Conservation (phyloP, 2,329 filamentous ascomycete genomes). For the Fusarium phyllophilum region DNA sequence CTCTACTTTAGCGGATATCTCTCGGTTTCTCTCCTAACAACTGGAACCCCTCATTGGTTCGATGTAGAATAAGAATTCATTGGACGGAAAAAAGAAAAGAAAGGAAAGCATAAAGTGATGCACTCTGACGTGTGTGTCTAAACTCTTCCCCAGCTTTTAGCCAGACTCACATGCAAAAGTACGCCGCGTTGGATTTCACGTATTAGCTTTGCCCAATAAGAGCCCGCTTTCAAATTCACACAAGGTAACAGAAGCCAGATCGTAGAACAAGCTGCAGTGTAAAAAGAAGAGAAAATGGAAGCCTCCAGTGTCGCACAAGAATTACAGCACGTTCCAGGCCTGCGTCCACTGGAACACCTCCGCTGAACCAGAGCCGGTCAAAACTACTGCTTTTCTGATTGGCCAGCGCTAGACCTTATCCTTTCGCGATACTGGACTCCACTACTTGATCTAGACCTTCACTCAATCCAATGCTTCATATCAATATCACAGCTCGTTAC, state of each 20-base stretch:
- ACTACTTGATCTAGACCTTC: conserved; percentile 25
- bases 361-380: neutral
- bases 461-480: neutral
- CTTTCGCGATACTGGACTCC: conserved; percentile 5
- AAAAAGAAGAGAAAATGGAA: neutral
- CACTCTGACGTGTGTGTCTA: conserved; percentile 19
- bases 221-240: conserved; percentile 2
- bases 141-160: neutral
- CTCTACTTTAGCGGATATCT: neutral
- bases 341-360: neutral
- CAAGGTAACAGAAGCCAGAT: conserved; percentile 1
- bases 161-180: conserved; percentile 28
- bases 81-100: conserved; percentile 6
- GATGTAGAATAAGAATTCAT: neutral
- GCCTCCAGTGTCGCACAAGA: conserved; percentile 1
- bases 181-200: neutral
- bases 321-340: neutral
- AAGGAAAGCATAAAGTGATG: conserved; percentile 5
- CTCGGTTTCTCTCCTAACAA: neutral
- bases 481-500: neutral
- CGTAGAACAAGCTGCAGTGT: neutral
- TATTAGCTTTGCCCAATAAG: conserved; percentile 7
- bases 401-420: neutral
- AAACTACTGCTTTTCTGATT: conserved; percentile 6
- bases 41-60: neutral